Base-by-base conservation (phyloP, 129 eudicot genomes). In the Flaveria bidentis region DNA sequence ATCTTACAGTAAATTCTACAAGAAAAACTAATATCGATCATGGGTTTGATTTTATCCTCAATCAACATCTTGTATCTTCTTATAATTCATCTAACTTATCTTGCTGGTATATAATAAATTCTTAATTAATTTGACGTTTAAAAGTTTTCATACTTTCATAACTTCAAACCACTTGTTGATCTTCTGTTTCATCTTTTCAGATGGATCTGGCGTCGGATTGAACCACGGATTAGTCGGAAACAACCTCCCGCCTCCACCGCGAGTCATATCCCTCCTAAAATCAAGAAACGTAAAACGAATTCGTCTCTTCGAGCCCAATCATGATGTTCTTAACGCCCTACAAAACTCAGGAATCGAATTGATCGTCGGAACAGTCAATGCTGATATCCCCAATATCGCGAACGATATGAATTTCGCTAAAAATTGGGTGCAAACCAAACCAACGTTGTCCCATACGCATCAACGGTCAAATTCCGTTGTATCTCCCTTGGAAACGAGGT, bases 401-500 rank as follows among this genome's bases (percentile, higher is more conserved):
- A 23, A 15, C 13, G 82, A 79, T 33, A 5, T 69, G 2, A 67
- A 65, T 11, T 79, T 72, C 6, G 82, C 89, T 16, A 50, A 56
- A 71, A 17, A 55, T 9, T 85, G 86, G 89, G 78, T 85, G 4
- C 72, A 62, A 46, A 52, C 23, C 72, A 62, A 46, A 52, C 23
- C 12, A 75, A 85, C 36, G n/a, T 85, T 6, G n/a, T 74, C 18
- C 89, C 89, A 0, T 85, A 64, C 16, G 41, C 83, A 9, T 18
- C 69, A 8, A 76, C 76, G 20, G 64, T 85, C 18, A 78, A 55
- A 0, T 62, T 82, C 23, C 82, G 76, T 8, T 79, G 81, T 39
- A 75, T 85, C 12, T 53, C 86, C 13, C 57, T 77, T 7, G 89
- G 89, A 8, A 85, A 85, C 11, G 89, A 86, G 72, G 89, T 85